Conservation (phyloP, 192 early-diverging fungal species). For the Diversispora epigaea region DNA sequence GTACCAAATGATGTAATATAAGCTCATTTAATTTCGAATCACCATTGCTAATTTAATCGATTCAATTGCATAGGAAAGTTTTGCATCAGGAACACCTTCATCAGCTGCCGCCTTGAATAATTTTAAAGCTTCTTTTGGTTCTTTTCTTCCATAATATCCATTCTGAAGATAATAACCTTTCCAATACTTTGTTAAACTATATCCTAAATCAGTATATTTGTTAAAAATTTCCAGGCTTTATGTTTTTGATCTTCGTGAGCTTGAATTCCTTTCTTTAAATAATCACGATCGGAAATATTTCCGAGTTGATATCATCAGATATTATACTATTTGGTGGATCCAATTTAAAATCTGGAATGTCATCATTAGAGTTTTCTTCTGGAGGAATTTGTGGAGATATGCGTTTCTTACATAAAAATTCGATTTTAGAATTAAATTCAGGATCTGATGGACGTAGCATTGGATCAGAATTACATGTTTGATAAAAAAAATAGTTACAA, state of each 20-base stretch:
- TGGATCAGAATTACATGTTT: too few relatives aligned
- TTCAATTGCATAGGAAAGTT: constrained; percentile 17
- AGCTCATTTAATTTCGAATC: background rate
- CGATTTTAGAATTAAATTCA: too few relatives aligned
- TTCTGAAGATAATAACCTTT: constrained; percentile 20
- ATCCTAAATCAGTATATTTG: background rate
- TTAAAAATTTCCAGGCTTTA: constrained; percentile 18
- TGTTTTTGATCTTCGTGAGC: background rate
- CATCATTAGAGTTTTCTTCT: too few relatives aligned
- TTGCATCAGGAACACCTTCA: constrained; percentile 19
- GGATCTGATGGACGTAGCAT: too few relatives aligned
- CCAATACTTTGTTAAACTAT: constrained; percentile 24
- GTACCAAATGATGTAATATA: constrained; percentile 9
- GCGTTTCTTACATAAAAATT: too few relatives aligned
- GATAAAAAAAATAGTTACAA: too few relatives aligned
- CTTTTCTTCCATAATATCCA: background rate
- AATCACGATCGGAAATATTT: background rate
- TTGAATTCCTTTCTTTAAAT: constrained; percentile 10
- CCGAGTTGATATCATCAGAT: background rate
- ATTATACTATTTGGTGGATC: background rate
- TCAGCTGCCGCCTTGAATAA: constrained; percentile 19
- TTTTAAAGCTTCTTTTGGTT: background rate
- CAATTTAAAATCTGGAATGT: too few relatives aligned
- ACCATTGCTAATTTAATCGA: background rate
- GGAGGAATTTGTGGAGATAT: too few relatives aligned